Percentiles rank a stretch among this genome's conserved stretches.
Evolutionary conservation across 768 basidiomycete species (phyloP).

Genomic region (Cystobasidium tubakii): DNA sequence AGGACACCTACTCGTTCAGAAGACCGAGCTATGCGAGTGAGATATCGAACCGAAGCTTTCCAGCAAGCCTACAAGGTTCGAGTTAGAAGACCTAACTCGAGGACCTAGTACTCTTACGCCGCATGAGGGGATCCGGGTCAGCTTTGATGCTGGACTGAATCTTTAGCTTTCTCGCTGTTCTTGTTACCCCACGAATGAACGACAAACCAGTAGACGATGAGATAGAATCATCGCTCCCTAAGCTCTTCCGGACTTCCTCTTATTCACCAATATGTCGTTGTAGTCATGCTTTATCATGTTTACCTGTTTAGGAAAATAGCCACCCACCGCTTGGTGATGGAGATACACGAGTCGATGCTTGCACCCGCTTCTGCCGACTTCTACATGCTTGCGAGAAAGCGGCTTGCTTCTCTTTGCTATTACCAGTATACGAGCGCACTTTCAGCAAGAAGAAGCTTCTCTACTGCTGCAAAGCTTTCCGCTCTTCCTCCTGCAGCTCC

Average conservation of each 20-base stretch:
- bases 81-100: too few relatives aligned
- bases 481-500: background rate
- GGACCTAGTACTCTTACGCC: background rate
- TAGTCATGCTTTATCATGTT: background rate
- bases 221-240: too few relatives aligned
- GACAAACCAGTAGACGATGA: too few relatives aligned
- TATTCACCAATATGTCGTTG: background rate
- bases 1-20: background rate
- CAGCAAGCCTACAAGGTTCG: slow-evolving; percentile 10
- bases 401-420: background rate
- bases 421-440: background rate
- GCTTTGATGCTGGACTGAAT: background rate
- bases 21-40: slow-evolving; percentile 17
- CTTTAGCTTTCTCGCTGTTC: background rate
- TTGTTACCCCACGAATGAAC: too few relatives aligned
- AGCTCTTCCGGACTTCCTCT: background rate
- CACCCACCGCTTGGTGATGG: too few relatives aligned
- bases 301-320: background rate
- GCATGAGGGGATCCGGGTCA: background rate
- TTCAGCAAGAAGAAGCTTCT: background rate
- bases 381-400: background rate
- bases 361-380: background rate
- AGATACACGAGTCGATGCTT: too few relatives aligned
- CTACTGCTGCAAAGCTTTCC: background rate
- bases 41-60: slow-evolving; percentile 1